Conservation (phyloP, 2,329 filamentous ascomycete species). For the Fusarium pininemorale region DNA sequence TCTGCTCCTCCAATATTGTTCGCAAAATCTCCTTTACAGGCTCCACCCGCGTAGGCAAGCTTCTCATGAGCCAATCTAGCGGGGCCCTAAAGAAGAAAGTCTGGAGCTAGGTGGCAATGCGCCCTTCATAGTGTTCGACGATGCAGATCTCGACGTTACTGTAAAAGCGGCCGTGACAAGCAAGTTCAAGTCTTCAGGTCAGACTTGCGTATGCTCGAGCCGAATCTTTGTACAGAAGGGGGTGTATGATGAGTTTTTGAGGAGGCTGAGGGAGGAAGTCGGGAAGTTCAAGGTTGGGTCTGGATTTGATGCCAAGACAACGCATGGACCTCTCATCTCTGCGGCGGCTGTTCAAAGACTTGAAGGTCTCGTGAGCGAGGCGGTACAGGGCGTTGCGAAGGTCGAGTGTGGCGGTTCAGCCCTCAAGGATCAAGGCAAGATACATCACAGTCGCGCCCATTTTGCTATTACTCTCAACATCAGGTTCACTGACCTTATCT, state of each 20-base stretch:
- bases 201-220: slow-evolving; percentile 89
- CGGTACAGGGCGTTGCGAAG: neutral
- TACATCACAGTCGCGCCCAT: neutral
- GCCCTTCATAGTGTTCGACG: slow-evolving; percentile 64
- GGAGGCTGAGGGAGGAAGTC: slow-evolving; percentile 61
- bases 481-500: neutral
- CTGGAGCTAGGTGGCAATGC: slow-evolving; percentile 79
- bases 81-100: slow-evolving; percentile 71
- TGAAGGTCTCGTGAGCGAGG: neutral
- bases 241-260: slow-evolving; percentile 75
- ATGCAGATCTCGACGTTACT: slow-evolving; percentile 72
- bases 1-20: slow-evolving; percentile 70
- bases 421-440: neutral
- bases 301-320: slow-evolving; percentile 70
- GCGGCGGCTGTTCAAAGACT: neutral
- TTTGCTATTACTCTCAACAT: neutral
- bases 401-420: neutral
- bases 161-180: slow-evolving; percentile 65
- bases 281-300: slow-evolving; percentile 65
- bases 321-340: slow-evolving; percentile 66
- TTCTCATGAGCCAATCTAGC: slow-evolving; percentile 76
- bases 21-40: slow-evolving; percentile 82
- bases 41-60: slow-evolving; percentile 56
- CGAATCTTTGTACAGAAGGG: slow-evolving; percentile 76
- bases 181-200: slow-evolving; percentile 89